Conservation (phyloP, 129 eudicot species). For the Escallonia herrerae region DNA sequence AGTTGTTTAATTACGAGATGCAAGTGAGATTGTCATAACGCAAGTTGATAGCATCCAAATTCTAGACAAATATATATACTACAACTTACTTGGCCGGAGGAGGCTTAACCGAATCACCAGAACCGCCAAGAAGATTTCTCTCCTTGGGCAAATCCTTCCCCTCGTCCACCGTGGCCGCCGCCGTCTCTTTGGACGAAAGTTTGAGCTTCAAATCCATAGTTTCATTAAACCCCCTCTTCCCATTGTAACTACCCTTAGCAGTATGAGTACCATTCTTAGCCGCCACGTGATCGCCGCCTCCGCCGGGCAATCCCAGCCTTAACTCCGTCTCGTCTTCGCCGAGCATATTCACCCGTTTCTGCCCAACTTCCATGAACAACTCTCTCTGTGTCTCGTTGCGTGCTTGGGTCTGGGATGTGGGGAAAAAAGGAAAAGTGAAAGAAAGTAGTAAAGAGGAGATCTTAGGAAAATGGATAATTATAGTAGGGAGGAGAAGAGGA, state of each 20-base stretch:
- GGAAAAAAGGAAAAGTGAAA: slow-evolving; percentile 9
- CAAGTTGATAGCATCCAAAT: too few relatives aligned
- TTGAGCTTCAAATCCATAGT: slow-evolving; percentile 85
- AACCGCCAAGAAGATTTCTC: slow-evolving; percentile 14
- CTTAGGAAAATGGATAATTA: too few relatives aligned
- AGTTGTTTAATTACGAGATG: too few relatives aligned
- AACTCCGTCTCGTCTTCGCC: slow-evolving; percentile 70
- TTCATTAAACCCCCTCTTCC: slow-evolving; percentile 57
- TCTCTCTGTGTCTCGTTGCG: slow-evolving; percentile 4
- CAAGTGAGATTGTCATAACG: too few relatives aligned
- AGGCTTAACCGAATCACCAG: slow-evolving; percentile 23
- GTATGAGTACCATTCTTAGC: slow-evolving; percentile 12
- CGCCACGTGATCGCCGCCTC: slow-evolving; percentile 19
- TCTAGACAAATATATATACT: neutral
- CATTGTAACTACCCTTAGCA: slow-evolving; percentile 16
- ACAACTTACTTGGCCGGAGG: slow-evolving; percentile 66
- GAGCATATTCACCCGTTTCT: slow-evolving; percentile 11
- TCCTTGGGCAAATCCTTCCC: slow-evolving; percentile 7
- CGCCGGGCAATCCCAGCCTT: slow-evolving; percentile 69
- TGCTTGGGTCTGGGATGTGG: neutral
- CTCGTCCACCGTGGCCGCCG: neutral
- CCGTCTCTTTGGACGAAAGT: slow-evolving; percentile 28
- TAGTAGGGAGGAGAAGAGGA: neutral
- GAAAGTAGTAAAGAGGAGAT: neutral
- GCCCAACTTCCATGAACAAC: neutral